phyloP scores from a whole-genome alignment of 371 early-diverging fungal species.

The Paraphysoderma sedebokerense region DNA sequence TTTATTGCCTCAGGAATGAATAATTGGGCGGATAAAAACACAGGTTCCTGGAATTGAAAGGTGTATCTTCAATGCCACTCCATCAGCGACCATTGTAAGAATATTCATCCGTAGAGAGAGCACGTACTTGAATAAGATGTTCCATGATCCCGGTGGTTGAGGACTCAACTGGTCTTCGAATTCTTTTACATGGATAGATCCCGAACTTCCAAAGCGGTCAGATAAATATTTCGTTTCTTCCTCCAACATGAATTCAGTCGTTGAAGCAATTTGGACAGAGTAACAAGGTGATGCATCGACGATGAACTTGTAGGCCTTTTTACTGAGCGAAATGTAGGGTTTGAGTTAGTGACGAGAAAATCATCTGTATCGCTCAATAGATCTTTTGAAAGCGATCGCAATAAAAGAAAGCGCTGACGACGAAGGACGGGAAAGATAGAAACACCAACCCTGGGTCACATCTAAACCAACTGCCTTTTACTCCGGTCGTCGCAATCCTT shows the following conservation, averaged over 20 bases:
- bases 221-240: constrained; percentile 25
- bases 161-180: constrained; percentile 21
- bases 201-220: constrained; percentile 17
- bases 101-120: neutral
- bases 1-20: constrained; percentile 21
- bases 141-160: constrained; percentile 18
- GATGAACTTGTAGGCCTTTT: no score
- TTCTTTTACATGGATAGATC: constrained; percentile 17
- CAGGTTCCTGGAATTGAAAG: constrained; percentile 15
- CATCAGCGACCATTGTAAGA: no score
- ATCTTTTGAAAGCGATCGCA: no score
- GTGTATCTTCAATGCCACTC: no score
- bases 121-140: constrained; percentile 22
- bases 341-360: no score
- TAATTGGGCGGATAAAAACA: constrained; percentile 12
- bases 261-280: constrained; percentile 14
- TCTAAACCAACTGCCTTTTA: no score
- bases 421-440: no score
- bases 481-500: no score
- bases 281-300: constrained; percentile 19
- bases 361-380: no score
- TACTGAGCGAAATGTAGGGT: no score
- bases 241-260: constrained; percentile 21
- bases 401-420: no score
- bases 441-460: no score